Evolutionary conservation across 2,329 filamentous ascomycete genomes (phyloP).

Genomic region (Nemania sp.): DNA sequence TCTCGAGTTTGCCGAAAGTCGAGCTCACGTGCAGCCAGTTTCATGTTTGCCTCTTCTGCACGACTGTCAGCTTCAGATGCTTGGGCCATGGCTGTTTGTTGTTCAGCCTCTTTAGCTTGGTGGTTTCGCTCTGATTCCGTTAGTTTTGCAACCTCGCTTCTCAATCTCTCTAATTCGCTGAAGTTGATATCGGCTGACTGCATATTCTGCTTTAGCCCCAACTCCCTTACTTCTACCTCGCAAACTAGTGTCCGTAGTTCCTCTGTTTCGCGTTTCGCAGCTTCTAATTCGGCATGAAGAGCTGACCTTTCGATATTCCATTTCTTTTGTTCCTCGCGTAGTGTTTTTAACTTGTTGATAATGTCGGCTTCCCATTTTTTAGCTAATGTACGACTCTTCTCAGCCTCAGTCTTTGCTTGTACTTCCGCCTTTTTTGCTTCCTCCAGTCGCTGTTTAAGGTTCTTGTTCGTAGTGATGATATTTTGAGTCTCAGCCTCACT

Average conservation of each 20-base stretch:
- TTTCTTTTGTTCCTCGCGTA: conserved; percentile 77
- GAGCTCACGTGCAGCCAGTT: conserved; percentile 64
- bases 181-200: conserved; percentile 71
- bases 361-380: conserved; percentile 84
- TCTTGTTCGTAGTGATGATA: conserved; percentile 80
- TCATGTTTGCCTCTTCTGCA: conserved; percentile 69
- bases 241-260: conserved; percentile 75
- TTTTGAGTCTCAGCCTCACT: conserved; percentile 87
- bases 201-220: conserved; percentile 72
- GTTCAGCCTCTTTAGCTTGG: conserved; percentile 72
- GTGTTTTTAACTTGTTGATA: conserved; percentile 71
- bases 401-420: conserved; percentile 77
- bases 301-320: conserved; percentile 69
- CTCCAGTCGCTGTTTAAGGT: conserved; percentile 77
- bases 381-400: conserved; percentile 76
- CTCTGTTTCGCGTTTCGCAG: conserved; percentile 69
- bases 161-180: conserved; percentile 70
- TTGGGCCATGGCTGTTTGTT: conserved; percentile 67
- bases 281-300: conserved; percentile 69
- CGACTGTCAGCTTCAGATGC: conserved; percentile 69
- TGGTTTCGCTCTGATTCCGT: conserved; percentile 71
- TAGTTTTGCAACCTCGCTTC: conserved; percentile 69
- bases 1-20: conserved; percentile 59
- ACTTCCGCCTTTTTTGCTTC: conserved; percentile 78
- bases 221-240: conserved; percentile 75